Conservation (phyloP, 1,139 yeast genomes). For the Saccharomycopsis hybrid region DNA sequence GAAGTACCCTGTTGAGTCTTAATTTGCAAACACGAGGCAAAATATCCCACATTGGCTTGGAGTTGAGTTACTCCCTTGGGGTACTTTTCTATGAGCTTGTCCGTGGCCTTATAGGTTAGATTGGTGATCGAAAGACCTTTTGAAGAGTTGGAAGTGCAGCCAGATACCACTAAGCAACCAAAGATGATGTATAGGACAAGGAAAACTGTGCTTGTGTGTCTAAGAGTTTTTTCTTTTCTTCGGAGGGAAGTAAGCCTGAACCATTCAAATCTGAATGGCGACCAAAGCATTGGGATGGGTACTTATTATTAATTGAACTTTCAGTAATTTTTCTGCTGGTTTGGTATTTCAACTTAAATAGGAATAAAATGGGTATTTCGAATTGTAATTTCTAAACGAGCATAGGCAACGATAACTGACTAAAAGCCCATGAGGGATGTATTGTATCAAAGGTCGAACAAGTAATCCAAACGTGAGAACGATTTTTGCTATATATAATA, state of each 20-base stretch:
- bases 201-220: slow-evolving; percentile 11
- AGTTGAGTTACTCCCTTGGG: slow-evolving; percentile 12
- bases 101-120: slow-evolving; percentile 14
- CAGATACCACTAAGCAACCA: slow-evolving; percentile 18
- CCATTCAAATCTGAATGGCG: neutral
- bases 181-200: slow-evolving; percentile 16
- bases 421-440: too few species aligned
- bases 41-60: slow-evolving; percentile 18
- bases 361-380: too few species aligned
- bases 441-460: too few species aligned
- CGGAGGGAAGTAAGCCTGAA: neutral
- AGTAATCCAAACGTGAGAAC: too few species aligned
- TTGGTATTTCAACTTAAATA: too few species aligned
- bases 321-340: too few species aligned
- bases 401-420: too few species aligned
- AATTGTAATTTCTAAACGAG: too few species aligned
- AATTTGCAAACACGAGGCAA: slow-evolving; percentile 17
- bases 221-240: neutral
- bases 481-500: too few species aligned
- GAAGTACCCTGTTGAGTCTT: slow-evolving; percentile 3
- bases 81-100: slow-evolving; percentile 1
- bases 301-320: too few species aligned
- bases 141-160: slow-evolving; percentile 16
- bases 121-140: slow-evolving; percentile 13
- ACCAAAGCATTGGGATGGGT: neutral